Evolutionary conservation across 2,329 filamentous ascomycete genomes (phyloP), one percentile per base, ranked within the genome.

Genomic region (Fusarium metavorans): DNA sequence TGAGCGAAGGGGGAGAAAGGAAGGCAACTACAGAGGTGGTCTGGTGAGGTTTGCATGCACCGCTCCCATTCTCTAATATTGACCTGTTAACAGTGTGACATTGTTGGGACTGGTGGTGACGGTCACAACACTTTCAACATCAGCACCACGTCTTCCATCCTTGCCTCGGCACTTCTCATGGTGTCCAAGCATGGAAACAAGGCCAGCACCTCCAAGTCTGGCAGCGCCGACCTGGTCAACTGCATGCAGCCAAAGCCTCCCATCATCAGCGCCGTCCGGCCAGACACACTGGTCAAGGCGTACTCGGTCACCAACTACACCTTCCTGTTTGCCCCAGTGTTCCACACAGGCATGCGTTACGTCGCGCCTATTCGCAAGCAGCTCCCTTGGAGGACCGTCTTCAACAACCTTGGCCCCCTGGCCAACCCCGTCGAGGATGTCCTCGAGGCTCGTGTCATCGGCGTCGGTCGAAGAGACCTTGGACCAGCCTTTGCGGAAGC

Each of bases 81-180:
- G 48, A 79, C 25, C 20, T 35, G 11, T 27, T 54, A 9, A 41
- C 59, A 91, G 87, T 92, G 95, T 82, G 97, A 99, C 83, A 98
- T 99, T 82, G 97, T 99, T 68, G 97, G 97, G 77, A 99, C 97
- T 9, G 97, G 97, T 76, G 97, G 97, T 80, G 97, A 99, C 85
- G 93, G 93, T 23, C 95, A 98, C 88, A 95, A 97, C 83, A 99
- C 97, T 37, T 99, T 98, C 91, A 99, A 99, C 83, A 96, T 99
- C 82, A 97, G 93, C 77, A 99, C 97, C 6, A 98, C 97, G 8
- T 91, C 97, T 3, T 98, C 95, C 20, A 98, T 99, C 80, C 87
- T 99, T 58, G 95, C 94, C 56, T 97, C 95, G 7, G 92, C 95
- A 6, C 87, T 97, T 32, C 89, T 99, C 39, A 88, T 97, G 78